Evolutionary conservation across 495 filamentous ascomycete species (phyloP).

Genomic region (Xylaria curta): DNA sequence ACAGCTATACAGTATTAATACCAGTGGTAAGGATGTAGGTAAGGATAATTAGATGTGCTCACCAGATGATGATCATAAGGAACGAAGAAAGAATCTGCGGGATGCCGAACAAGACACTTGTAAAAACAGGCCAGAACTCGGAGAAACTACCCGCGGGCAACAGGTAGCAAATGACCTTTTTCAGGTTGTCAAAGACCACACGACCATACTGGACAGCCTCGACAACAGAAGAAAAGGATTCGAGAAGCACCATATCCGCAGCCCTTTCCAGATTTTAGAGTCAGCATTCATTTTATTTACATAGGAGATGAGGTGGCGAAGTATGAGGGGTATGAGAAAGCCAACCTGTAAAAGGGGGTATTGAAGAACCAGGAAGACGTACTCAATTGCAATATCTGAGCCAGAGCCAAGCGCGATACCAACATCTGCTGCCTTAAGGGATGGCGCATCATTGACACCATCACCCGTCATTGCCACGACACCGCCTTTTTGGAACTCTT

Average conservation of each 20-base stretch:
- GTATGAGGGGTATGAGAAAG: too few relatives aligned
- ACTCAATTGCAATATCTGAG: constrained; percentile 75
- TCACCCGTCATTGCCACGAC: constrained; percentile 69
- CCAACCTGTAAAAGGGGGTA: background rate
- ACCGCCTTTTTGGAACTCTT: constrained; percentile 64
- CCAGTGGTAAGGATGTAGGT: constrained; percentile 6
- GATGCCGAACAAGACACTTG: constrained; percentile 70
- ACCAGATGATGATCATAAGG: constrained; percentile 71
- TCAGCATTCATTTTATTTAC: background rate
- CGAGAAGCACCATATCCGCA: constrained; percentile 72
- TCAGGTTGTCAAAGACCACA: constrained; percentile 74
- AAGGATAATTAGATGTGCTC: constrained; percentile 1
- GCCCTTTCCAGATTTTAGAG: constrained; percentile 42
- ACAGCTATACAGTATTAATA: constrained; percentile 51
- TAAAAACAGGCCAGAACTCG: constrained; percentile 76
- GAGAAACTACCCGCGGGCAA: constrained; percentile 70
- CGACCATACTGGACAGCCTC: constrained; percentile 71
- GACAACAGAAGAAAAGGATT: constrained; percentile 70
- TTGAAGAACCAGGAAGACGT: background rate
- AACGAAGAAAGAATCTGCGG: constrained; percentile 72
- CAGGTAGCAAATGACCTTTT: constrained; percentile 75
- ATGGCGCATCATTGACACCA: constrained; percentile 84
- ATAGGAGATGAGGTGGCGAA: background rate
- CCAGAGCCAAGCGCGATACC: constrained; percentile 82
- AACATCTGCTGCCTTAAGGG: constrained; percentile 75